Conservation (phyloP, 2,329 filamentous ascomycete genomes). For the Microdochium bolleyi region DNA sequence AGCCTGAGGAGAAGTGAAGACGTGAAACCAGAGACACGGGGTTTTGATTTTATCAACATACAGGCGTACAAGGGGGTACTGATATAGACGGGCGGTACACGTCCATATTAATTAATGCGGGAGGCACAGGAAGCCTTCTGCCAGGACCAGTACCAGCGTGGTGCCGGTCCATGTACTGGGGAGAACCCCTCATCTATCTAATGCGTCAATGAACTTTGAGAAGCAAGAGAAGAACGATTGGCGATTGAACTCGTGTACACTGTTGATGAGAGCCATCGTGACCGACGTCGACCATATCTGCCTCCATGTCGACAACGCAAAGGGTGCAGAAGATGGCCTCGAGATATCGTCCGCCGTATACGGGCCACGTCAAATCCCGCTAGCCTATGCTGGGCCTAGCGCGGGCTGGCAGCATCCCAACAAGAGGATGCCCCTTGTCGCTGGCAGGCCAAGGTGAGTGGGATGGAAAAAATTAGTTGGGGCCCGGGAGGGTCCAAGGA, state of each 20-base stretch:
- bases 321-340: too few relatives aligned
- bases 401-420: not conserved
- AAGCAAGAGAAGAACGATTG: too few relatives aligned
- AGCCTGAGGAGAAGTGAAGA: conserved; percentile 46
- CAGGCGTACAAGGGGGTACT: not conserved
- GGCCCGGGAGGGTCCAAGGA: not conserved
- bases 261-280: too few relatives aligned
- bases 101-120: not conserved
- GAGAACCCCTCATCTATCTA: too few relatives aligned
- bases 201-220: too few relatives aligned
- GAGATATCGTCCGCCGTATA: too few relatives aligned
- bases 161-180: not conserved
- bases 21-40: not conserved
- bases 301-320: too few relatives aligned
- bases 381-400: not conserved
- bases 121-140: too few relatives aligned
- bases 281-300: too few relatives aligned
- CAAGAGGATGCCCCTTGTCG: not conserved
- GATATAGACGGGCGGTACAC: not conserved
- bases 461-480: not conserved
- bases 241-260: too few relatives aligned
- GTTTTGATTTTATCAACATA: not conserved
- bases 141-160: not conserved
- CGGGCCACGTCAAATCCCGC: not conserved
- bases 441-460: not conserved